These are phyloP conservation scores for Lactarius tabidus DNA, from an alignment of 768 basidiomycete species.

Conservation along the genomic window DNA sequence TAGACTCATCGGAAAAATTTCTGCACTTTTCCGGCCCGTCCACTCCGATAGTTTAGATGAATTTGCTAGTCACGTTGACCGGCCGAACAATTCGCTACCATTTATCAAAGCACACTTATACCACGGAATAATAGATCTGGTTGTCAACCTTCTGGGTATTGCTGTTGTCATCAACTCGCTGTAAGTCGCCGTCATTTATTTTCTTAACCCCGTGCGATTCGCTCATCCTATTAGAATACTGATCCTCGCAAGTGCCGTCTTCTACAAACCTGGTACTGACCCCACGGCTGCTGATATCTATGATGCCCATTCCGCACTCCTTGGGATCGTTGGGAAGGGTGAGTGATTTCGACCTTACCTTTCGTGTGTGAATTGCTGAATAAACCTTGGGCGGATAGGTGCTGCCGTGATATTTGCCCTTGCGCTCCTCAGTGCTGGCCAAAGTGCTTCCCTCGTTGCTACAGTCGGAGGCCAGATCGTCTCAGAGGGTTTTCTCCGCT, in stretches of 20 bases:
- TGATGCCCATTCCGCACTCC: slow-evolving; percentile 76
- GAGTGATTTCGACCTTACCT: slow-evolving; percentile 28
- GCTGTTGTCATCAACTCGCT: slow-evolving; percentile 86
- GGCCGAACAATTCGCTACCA: slow-evolving; percentile 50
- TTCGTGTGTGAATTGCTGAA: background rate
- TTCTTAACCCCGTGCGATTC: background rate
- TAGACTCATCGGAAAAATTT: background rate
- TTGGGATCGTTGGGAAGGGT: slow-evolving; percentile 63
- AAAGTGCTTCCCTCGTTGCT: slow-evolving; percentile 86
- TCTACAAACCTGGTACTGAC: slow-evolving; percentile 45
- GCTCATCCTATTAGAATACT: slow-evolving; percentile 53
- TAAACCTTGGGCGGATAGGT: slow-evolving; percentile 39
- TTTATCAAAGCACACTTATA: slow-evolving; percentile 62
- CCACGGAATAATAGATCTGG: slow-evolving; percentile 64
- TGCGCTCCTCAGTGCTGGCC: slow-evolving; percentile 79
- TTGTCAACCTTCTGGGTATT: slow-evolving; percentile 68
- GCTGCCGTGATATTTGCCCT: slow-evolving; percentile 87
- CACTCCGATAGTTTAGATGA: slow-evolving; percentile 9
- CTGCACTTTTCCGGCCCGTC: slow-evolving; percentile 5
- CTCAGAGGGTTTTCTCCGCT: slow-evolving; percentile 84
- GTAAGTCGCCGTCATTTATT: slow-evolving; percentile 39
- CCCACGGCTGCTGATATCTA: slow-evolving; percentile 65
- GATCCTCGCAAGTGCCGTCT: slow-evolving; percentile 78
- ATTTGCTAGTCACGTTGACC: slow-evolving; percentile 34
- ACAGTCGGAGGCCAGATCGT: slow-evolving; percentile 90